phyloP scores from a whole-genome alignment of 805 yeast species.

The Osmozyma mogii region DNA sequence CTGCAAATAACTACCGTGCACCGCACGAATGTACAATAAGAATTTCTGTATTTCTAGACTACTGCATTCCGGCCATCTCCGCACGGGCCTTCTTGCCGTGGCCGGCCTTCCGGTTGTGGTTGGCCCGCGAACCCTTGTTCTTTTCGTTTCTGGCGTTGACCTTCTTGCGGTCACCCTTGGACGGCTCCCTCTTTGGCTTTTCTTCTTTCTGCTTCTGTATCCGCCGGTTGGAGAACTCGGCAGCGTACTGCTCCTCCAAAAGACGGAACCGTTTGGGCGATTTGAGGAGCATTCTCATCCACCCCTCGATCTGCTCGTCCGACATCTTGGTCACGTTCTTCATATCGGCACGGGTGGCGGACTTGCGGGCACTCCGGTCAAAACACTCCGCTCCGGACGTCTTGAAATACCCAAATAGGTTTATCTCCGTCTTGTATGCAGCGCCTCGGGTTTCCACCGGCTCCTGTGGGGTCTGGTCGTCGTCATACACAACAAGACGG shows the following conservation, averaged over 20 bases:
- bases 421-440: slow-evolving; percentile 43
- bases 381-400: slow-evolving; percentile 34
- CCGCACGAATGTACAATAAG: too few relatives aligned
- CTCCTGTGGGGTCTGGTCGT: slow-evolving; percentile 8
- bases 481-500: slow-evolving; percentile 25
- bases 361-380: slow-evolving; percentile 41
- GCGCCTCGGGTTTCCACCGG: too few relatives aligned
- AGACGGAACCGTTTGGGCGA: slow-evolving; percentile 55
- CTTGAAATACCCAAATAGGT: slow-evolving; percentile 49
- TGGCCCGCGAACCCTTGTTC: slow-evolving; percentile 49
- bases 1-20: too few relatives aligned
- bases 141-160: slow-evolving; percentile 40
- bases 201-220: not conserved
- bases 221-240: slow-evolving; percentile 7
- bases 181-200: not conserved
- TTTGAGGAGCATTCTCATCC: slow-evolving; percentile 71
- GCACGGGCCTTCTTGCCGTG: slow-evolving; percentile 47
- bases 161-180: slow-evolving; percentile 12
- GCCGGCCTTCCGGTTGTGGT: slow-evolving; percentile 58
- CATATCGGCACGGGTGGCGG: slow-evolving; percentile 44
- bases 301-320: slow-evolving; percentile 89
- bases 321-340: slow-evolving; percentile 57
- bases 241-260: slow-evolving; percentile 49
- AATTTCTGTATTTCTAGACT: too few relatives aligned
- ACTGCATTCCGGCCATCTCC: slow-evolving; percentile 19